phyloP scores from a whole-genome alignment of 805 yeast species.

The Kluyveromyces siamensis region DNA sequence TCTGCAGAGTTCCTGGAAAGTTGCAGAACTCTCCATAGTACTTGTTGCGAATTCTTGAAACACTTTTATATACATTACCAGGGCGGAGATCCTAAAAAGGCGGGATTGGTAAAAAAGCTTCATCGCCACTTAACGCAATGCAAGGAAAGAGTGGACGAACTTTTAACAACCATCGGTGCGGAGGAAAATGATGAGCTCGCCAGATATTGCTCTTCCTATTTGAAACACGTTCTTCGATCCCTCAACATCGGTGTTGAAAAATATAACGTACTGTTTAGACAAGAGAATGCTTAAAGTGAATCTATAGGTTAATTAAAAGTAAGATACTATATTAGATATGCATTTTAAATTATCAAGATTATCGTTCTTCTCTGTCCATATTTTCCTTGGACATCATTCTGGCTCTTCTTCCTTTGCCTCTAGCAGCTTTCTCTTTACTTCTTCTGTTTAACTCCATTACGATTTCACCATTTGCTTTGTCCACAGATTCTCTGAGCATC shows the following conservation, averaged over 20 bases:
- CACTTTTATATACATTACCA: constrained; percentile 67
- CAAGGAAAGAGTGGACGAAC: constrained; percentile 31
- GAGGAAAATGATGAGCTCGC: constrained; percentile 24
- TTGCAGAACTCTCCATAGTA: constrained; percentile 54
- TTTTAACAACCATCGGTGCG: constrained; percentile 21
- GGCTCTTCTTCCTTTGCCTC: constrained; percentile 32
- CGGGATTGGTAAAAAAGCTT: constrained; percentile 35
- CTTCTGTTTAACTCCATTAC: constrained; percentile 63
- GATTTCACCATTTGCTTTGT: constrained; percentile 85
- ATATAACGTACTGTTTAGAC: constrained; percentile 28
- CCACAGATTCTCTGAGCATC: constrained; percentile 78
- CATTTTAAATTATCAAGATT: neutral
- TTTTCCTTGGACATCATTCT: constrained; percentile 36
- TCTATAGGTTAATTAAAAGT: neutral
- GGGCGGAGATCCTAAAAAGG: constrained; percentile 39
- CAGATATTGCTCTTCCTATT: constrained; percentile 24
- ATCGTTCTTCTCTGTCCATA: constrained; percentile 38
- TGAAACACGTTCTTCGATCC: constrained; percentile 39
- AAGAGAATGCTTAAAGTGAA: neutral
- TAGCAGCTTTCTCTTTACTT: constrained; percentile 43
- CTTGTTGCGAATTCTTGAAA: constrained; percentile 64
- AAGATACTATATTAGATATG: neutral
- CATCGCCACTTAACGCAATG: constrained; percentile 41
- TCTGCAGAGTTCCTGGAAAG: constrained; percentile 37
- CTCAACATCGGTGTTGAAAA: constrained; percentile 37